Base-by-base conservation (phyloP, 2,329 filamentous ascomycete species). In the Pseudomassariella vexata region DNA sequence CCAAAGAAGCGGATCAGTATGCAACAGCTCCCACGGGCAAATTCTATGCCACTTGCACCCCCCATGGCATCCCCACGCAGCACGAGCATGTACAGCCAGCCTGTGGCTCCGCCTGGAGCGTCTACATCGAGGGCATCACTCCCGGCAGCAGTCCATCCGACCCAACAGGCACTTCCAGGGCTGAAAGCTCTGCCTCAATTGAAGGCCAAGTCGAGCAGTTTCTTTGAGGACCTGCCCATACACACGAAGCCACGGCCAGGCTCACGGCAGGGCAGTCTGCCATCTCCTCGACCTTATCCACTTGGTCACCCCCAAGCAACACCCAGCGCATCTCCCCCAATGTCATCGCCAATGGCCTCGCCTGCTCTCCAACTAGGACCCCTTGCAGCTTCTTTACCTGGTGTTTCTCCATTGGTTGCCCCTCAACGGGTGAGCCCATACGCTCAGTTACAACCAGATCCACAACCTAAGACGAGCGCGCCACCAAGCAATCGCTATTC, bases 141-240 rank as follows among this genome's bases (percentile, higher is more conserved):
- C 29, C 63, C 62, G n/a, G 49, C 46, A 16, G 62, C 58, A 28
- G 64, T 57, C 24, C 55, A 60, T 16, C 45, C 55, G 19, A 49
- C 46, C 14, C 58, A 62, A 39, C 49, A 47, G 11, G 37, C 48
- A 2, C 50, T 50, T 2, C 37, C 53, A 1, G 47, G 42, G 5
- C 50, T 53, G 19, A 66, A 62, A 28, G 41, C 59, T 3, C 45
- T 57, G 18, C 47, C 28, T 42, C 57, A 36, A 49, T 56, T 35
- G 31, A 59, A 48, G 39, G 57, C 42, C 19, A 68, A 73, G 39
- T 57, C 66, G 22, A n/a, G n/a, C n/a, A 77, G 71, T 44, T 90
- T 90, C 53, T 90, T 88, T 44, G 85, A 89, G 56, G 85, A 90
- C 34, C 64, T 90, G 15, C 85, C 85, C 1, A 56, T 82, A 31